Evolutionary conservation across 768 basidiomycete species (phyloP), one percentile per base, ranked within the genome.

Genomic region (Hydnomerulius pinastri): DNA sequence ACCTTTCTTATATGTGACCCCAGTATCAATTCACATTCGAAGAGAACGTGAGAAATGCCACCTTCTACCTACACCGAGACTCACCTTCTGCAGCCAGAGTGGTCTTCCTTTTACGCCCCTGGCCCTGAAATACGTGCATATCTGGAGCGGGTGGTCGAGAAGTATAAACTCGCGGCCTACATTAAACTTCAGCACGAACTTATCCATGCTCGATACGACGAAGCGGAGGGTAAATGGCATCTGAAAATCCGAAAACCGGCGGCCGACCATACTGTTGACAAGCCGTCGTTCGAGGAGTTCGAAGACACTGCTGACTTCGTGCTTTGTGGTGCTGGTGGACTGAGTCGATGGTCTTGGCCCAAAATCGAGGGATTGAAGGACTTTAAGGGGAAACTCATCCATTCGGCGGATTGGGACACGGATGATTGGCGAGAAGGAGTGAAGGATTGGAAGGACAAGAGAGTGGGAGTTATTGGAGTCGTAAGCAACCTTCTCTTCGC

Each of bases 331-430:
- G 63, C 78, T 17, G 83, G 83, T 4, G 55, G 55, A 10, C 62
- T 85, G 38, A 82, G 79, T 42, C 65, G 80, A 6, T 86, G 83
- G 83, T 71, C 75, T 23, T 87, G 84, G 86, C 87, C 86, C 2
- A 76, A 83, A 37, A 85, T 87, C 37, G 63, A 71, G 8, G 85
- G 84, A 4, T 61, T 86, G 24, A 65, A 79, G 13, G 69, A 64
- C 7, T 88, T 83, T 66, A 68, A 76, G 52, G 87, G 86, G 4
- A 72, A 68, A 43, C 63, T 86, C 12, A 66, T 84, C 1, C 87
- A 90, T 56, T 82, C 80, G n/a, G 86, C 85, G 0, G 61, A 76
- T 2, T 86, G 85, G 81, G 76, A 80, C 21, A 70, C 66, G 25
- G 72, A 63, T 10, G 63, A 73, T 29, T 78, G 75, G 77, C 62